phyloP scores from a whole-genome alignment of 1,139 yeast species.

The Saccharomyces pastorianus region DNA sequence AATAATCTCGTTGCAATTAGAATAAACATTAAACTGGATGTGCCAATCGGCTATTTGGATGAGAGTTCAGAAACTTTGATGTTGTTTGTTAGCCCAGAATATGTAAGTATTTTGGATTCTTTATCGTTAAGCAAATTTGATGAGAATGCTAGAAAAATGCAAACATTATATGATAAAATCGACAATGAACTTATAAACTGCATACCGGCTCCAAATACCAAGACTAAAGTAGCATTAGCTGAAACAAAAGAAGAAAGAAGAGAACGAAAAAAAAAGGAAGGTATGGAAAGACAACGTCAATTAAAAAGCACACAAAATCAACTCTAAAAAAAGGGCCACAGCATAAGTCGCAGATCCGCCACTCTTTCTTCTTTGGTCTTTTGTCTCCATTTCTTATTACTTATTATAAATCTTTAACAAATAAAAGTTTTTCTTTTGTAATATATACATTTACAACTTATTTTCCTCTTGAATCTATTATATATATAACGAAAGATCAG shows the following conservation, averaged over 20 bases:
- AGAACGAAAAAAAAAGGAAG: constrained; percentile 52
- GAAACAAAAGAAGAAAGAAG: constrained; percentile 53
- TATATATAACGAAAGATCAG: background rate
- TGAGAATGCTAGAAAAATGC: constrained; percentile 53
- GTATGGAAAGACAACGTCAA: constrained; percentile 42
- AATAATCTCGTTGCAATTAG: constrained; percentile 74
- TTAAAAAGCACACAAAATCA: constrained; percentile 3
- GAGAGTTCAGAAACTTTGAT: constrained; percentile 30
- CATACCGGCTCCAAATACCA: background rate
- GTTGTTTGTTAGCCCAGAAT: constrained; percentile 43
- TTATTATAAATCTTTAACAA: background rate
- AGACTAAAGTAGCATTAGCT: constrained; percentile 5
- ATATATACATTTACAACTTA: background rate
- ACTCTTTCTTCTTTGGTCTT: background rate
- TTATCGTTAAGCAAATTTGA: constrained; percentile 51
- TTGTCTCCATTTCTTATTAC: background rate
- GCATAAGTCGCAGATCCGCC: background rate
- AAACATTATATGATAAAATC: constrained; percentile 41
- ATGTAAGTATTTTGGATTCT: constrained; percentile 42
- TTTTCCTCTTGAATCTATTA: background rate
- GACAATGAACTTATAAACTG: constrained; percentile 27
- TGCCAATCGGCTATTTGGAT: constrained; percentile 57
- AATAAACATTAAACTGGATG: constrained; percentile 54
- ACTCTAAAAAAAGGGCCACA: background rate
- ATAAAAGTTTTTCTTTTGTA: background rate